Evolutionary conservation across 2,329 filamentous ascomycete species (phyloP).

Genomic region (Fusarium torulosum): DNA sequence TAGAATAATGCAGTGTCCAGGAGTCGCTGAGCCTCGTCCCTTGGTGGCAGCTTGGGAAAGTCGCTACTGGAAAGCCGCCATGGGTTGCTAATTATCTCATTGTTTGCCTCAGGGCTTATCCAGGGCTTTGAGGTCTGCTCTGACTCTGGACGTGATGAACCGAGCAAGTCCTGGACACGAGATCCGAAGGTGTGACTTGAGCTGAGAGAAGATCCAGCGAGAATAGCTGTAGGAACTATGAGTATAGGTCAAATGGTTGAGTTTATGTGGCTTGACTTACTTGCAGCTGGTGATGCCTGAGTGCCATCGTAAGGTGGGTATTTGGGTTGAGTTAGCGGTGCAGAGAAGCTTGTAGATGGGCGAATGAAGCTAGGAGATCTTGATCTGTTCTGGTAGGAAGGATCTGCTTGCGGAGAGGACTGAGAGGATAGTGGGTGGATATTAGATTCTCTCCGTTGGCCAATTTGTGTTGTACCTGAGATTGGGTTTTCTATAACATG

Average conservation of each 20-base stretch:
- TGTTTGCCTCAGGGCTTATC: slow-evolving; percentile 37
- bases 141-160: slow-evolving; percentile 34
- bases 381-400: slow-evolving; percentile 26
- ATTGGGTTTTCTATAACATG: slow-evolving; percentile 10
- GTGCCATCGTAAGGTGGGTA: slow-evolving; percentile 14
- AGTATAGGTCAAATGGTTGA: not conserved
- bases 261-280: slow-evolving; percentile 2
- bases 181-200: slow-evolving; percentile 46
- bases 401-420: slow-evolving; percentile 40
- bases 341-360: slow-evolving; percentile 45
- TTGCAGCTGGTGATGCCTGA: slow-evolving; percentile 42
- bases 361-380: slow-evolving; percentile 44
- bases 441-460: slow-evolving; percentile 21
- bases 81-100: slow-evolving; percentile 34
- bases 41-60: slow-evolving; percentile 42
- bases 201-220: slow-evolving; percentile 44
- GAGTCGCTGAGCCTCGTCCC: slow-evolving; percentile 42
- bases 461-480: slow-evolving; percentile 5
- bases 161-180: slow-evolving; percentile 44
- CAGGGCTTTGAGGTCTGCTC: slow-evolving; percentile 30
- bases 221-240: slow-evolving; percentile 35
- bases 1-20: slow-evolving; percentile 45
- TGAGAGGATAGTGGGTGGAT: slow-evolving; percentile 28
- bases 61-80: slow-evolving; percentile 43
- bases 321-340: slow-evolving; percentile 29